These are phyloP conservation scores for Ogataea chonburiensis DNA, from an alignment of 805 yeast genomes.

Conservation along the genomic window DNA sequence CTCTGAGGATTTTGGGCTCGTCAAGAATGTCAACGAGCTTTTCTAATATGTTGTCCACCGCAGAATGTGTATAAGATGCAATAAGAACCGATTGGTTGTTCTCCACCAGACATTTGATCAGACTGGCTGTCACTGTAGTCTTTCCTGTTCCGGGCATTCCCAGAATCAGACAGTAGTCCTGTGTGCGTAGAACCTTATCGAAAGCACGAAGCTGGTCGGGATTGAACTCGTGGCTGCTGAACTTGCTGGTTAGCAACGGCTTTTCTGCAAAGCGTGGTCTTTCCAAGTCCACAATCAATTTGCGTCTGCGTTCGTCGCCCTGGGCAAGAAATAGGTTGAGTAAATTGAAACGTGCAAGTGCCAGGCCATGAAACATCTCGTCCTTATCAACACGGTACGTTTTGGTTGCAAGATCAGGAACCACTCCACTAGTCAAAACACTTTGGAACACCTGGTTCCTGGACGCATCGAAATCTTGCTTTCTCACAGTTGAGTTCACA, in stretches of 20 bases:
- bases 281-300: slow-evolving; percentile 52
- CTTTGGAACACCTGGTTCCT: slow-evolving; percentile 53
- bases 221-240: slow-evolving; percentile 46
- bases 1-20: slow-evolving; percentile 54
- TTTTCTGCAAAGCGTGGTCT: slow-evolving; percentile 41
- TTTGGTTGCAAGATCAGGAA: slow-evolving; percentile 10
- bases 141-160: slow-evolving; percentile 99
- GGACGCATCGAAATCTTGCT: slow-evolving; percentile 41
- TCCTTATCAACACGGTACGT: slow-evolving; percentile 76
- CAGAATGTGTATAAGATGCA: slow-evolving; percentile 90
- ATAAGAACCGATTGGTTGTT: slow-evolving; percentile 68
- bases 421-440: slow-evolving; percentile 35
- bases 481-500: slow-evolving; percentile 36
- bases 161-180: slow-evolving; percentile 76
- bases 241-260: slow-evolving; percentile 25
- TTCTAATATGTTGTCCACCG: slow-evolving; percentile 87
- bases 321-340: slow-evolving; percentile 59
- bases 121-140: slow-evolving; percentile 81
- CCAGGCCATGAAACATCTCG: slow-evolving; percentile 70
- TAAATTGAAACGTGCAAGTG: slow-evolving; percentile 73
- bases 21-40: slow-evolving; percentile 52
- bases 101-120: slow-evolving; percentile 60
- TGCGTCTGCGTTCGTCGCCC: slow-evolving; percentile 44
- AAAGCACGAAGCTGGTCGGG: slow-evolving; percentile 72
- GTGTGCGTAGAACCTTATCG: slow-evolving; percentile 56